A percentile compares a stretch with the other conserved stretches of the same genome.
These are phyloP conservation scores for Calvatia gigantea DNA, from an alignment of 768 basidiomycete genomes.

Conservation along the genomic window DNA sequence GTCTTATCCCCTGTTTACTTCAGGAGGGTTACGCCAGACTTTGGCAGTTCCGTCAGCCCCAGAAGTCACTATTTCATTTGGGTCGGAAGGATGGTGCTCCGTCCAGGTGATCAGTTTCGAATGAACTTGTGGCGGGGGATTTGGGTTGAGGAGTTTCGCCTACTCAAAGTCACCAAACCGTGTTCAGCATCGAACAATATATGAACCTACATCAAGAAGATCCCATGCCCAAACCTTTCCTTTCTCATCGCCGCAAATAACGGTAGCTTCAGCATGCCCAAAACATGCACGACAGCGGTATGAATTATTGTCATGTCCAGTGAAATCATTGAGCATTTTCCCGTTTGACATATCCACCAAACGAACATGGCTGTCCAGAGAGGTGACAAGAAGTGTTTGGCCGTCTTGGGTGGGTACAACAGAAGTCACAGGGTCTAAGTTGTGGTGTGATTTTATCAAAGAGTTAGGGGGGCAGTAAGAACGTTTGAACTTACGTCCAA, in stretches of 20 bases:
- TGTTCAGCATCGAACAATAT: constrained; percentile 1
- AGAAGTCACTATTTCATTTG: constrained; percentile 82
- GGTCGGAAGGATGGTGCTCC: constrained; percentile 81
- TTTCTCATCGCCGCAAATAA: constrained; percentile 88
- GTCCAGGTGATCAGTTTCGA: constrained; percentile 88
- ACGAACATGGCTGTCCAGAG: constrained; percentile 81
- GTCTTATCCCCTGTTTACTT: constrained; percentile 9
- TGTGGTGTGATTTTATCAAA: constrained; percentile 10
- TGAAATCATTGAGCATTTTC: constrained; percentile 81
- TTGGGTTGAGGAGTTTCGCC: constrained; percentile 69
- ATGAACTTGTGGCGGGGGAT: constrained; percentile 77
- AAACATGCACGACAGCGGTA: constrained; percentile 84
- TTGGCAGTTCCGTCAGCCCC: constrained; percentile 91
- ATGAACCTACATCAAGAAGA: constrained; percentile 67
- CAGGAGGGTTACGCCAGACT: constrained; percentile 66
- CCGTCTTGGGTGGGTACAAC: constrained; percentile 76
- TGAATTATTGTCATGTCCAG: constrained; percentile 66
- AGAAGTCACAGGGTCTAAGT: constrained; percentile 80
- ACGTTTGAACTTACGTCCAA: constrained; percentile 67
- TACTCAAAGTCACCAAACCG: constrained; percentile 25
- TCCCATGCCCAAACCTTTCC: constrained; percentile 94
- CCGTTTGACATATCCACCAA: constrained; percentile 85
- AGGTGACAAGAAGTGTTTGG: constrained; percentile 77
- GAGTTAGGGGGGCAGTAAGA: not conserved
- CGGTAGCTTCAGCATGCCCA: constrained; percentile 75